Base-by-base conservation (phyloP, 2,329 filamentous ascomycete genomes). In the Sphaerostilbella broomeana region DNA sequence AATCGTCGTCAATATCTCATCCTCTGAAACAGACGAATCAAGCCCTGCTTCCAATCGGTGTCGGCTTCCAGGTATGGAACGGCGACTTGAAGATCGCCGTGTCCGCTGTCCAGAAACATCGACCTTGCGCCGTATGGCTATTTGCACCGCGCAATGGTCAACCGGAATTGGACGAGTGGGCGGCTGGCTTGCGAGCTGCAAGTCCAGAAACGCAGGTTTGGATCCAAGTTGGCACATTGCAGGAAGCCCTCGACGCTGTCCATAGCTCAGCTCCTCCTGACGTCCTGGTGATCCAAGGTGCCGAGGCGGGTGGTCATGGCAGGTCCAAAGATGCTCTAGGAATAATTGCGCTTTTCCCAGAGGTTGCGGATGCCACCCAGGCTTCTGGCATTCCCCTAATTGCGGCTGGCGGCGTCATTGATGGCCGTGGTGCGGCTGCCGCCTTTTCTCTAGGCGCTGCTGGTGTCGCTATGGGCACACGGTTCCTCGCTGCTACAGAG, bases 401-500 rank as follows among this genome's bases (percentile, higher is more conserved):
- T 11, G 73, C 72, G 2, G 70, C 72, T 0, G 73, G 73, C 3
- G 73, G 73, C 1, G 68, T 77, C 18, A 59, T 62, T 0, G 72
- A 77, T 42, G 72, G 71, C 0, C 57, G 72, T 15, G 72, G 72
- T 0, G 58, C 67, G 0, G 68, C 68, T 6, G 72, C 73, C 0
- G 67, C 69, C 2, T 53, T 76, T 10, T 56, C 62, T 1, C 60
- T 77, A 1, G 74, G 75, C 0, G 72, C 74, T 1, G 55, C 61
- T 0, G 80, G 75, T 0, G 66, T 70, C 0, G 74, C 68, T 0
- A 67, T 85, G 64, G 81, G 81, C 0, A 84, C 81, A 1, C 67
- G 78, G 6, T 79, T 82, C 41, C 66, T 84, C 1, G 77, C 76
- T 0, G 50, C 62, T 1, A 50, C 42, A 0, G 65, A 70, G 47